Percentiles rank a stretch among this genome's conserved stretches.
Evolutionary conservation across 306 rosid genomes (phyloP).

Genomic region (Acacia crassicarpa): DNA sequence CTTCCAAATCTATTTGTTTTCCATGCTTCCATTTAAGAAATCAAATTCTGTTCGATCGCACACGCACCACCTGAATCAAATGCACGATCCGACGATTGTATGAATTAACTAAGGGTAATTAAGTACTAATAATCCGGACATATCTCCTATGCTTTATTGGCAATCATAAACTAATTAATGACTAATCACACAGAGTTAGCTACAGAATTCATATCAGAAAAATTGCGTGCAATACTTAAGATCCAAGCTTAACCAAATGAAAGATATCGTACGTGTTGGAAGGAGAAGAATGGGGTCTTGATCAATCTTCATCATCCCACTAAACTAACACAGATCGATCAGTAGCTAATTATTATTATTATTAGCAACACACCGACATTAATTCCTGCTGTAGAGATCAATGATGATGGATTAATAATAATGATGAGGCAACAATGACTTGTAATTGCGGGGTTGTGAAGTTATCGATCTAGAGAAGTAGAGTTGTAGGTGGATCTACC

Average conservation of each 20-base stretch:
- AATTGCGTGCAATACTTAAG: conserved; percentile 35
- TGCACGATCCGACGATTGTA: neutral
- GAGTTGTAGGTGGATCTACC: conserved; percentile 2
- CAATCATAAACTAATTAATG: neutral
- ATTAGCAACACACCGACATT: neutral
- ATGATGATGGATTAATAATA: neutral
- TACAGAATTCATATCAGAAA: conserved; percentile 4
- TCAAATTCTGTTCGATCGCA: neutral
- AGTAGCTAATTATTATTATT: neutral
- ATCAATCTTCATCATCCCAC: neutral
- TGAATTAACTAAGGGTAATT: neutral
- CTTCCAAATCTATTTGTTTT: neutral
- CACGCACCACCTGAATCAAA: neutral
- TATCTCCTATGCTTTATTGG: neutral
- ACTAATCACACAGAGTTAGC: neutral
- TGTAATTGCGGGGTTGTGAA: conserved; percentile 3
- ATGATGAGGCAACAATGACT: neutral
- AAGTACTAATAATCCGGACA: neutral
- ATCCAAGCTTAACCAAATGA: conserved; percentile 28
- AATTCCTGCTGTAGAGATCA: too few species aligned
- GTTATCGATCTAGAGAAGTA: neutral
- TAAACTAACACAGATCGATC: neutral
- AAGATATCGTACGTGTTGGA: conserved; percentile 19
- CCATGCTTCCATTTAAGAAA: neutral
- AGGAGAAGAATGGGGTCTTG: neutral